Percentiles rank a stretch among this genome's conserved stretches.
Conservation (phyloP, 805 yeast species). For the Metschnikowia similis region DNA sequence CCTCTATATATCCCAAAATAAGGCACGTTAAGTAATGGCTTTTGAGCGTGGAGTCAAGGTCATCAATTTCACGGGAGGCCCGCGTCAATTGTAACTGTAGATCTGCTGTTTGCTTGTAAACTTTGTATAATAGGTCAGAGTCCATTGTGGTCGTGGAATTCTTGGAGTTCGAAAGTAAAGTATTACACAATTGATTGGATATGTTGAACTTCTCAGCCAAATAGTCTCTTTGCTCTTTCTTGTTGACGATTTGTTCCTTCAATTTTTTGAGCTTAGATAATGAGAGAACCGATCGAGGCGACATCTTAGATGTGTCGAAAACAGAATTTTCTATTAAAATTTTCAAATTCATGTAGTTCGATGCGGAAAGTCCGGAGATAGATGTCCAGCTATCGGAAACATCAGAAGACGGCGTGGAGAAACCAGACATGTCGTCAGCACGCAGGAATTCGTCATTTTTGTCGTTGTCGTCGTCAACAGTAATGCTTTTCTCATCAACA, state of each 20-base stretch:
- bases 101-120: slow-evolving; percentile 28
- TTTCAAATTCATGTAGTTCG: slow-evolving; percentile 36
- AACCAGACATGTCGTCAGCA: slow-evolving; percentile 4
- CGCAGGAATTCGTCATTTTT: slow-evolving; percentile 14
- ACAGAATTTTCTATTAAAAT: slow-evolving; percentile 44
- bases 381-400: slow-evolving; percentile 12
- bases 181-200: slow-evolving; percentile 31
- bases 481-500: slow-evolving; percentile 5
- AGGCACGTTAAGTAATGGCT: slow-evolving; percentile 44
- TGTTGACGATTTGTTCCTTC: slow-evolving; percentile 27
- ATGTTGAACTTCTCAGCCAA: slow-evolving; percentile 27
- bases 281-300: slow-evolving; percentile 31
- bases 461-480: slow-evolving; percentile 14
- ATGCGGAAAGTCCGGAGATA: slow-evolving; percentile 14
- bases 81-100: slow-evolving; percentile 29
- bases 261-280: slow-evolving; percentile 24
- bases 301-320: slow-evolving; percentile 35
- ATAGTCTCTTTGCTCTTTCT: slow-evolving; percentile 28
- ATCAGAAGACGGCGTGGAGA: slow-evolving; percentile 19
- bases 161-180: slow-evolving; percentile 19
- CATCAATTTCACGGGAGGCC: slow-evolving; percentile 26
- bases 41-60: slow-evolving; percentile 24
- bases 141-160: slow-evolving; percentile 23
- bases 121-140: slow-evolving; percentile 24
- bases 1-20: slow-evolving; percentile 46